phyloP scores from a whole-genome alignment of 192 early-diverging fungal species.

The Gigaspora rosea region DNA sequence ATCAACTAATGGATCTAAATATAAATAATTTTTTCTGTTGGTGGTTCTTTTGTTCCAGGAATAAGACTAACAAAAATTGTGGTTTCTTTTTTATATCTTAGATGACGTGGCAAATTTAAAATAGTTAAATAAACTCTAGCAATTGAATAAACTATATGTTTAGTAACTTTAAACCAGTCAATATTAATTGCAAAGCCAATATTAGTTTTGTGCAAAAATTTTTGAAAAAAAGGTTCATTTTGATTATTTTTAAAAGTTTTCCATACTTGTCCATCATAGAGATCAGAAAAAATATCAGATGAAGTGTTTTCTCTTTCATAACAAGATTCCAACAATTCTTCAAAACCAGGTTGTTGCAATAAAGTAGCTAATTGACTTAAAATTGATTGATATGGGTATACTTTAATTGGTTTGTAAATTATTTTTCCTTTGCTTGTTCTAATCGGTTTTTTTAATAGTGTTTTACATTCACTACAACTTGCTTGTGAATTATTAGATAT shows the following conservation, averaged over 20 bases:
- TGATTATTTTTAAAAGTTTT: too few relatives aligned
- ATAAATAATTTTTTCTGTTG: conserved; percentile 1
- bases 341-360: not conserved
- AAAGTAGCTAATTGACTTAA: not conserved
- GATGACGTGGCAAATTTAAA: not conserved
- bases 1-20: conserved; percentile 11
- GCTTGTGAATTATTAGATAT: too few relatives aligned
- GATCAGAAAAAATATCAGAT: too few relatives aligned
- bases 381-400: not conserved
- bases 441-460: too few relatives aligned
- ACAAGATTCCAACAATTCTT: not conserved
- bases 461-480: too few relatives aligned
- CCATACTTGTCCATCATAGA: too few relatives aligned
- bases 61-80: not conserved
- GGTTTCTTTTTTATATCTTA: not conserved
- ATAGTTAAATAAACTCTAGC: not conserved
- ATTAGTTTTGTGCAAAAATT: not conserved
- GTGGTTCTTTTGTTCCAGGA: not conserved
- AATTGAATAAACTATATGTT: not conserved
- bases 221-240: too few relatives aligned
- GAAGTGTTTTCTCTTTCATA: too few relatives aligned
- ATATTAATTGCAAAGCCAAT: conserved; percentile 11
- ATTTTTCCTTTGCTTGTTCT: too few relatives aligned
- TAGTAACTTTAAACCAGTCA: conserved; percentile 7
- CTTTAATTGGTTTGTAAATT: not conserved